Percentiles rank a stretch among this genome's conserved stretches.
phyloP scores from a whole-genome alignment of 2,329 filamentous ascomycete species.

The Neocatenulostroma microsporum region DNA sequence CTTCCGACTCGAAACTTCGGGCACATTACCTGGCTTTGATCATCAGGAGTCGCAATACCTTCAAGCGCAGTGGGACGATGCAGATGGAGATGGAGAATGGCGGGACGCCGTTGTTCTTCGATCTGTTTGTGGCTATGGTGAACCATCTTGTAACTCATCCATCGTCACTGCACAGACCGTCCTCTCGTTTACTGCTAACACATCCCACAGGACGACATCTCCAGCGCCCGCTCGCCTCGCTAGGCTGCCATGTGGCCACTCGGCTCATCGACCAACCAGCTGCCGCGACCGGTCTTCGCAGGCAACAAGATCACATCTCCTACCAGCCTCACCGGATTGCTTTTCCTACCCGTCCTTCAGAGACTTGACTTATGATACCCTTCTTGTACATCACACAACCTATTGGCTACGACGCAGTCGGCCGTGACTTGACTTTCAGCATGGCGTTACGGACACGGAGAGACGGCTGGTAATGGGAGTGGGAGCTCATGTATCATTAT shows the following conservation, averaged over 20 bases:
- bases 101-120: slow-evolving; percentile 74
- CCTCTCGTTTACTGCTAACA: not conserved
- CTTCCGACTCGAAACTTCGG: slow-evolving; percentile 81
- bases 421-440: slow-evolving; percentile 10
- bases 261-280: not conserved
- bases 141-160: slow-evolving; percentile 71
- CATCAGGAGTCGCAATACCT: slow-evolving; percentile 76
- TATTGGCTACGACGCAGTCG: too few relatives aligned
- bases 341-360: not conserved
- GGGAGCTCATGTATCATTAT: slow-evolving; percentile 6
- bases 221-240: slow-evolving; percentile 20
- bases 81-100: slow-evolving; percentile 89
- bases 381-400: slow-evolving; percentile 13
- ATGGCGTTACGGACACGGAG: slow-evolving; percentile 13
- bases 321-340: not conserved
- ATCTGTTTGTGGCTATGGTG: slow-evolving; percentile 85
- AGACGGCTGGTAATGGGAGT: not conserved
- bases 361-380: slow-evolving; percentile 13
- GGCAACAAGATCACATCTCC: slow-evolving; percentile 9
- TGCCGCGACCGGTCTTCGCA: not conserved
- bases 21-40: slow-evolving; percentile 90
- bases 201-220: slow-evolving; percentile 20
- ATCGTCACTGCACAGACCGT: not conserved
- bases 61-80: slow-evolving; percentile 92
- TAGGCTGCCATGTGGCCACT: slow-evolving; percentile 6